phyloP scores from a whole-genome alignment of 345 rosid species.

The Arabidopsis suecica region DNA sequence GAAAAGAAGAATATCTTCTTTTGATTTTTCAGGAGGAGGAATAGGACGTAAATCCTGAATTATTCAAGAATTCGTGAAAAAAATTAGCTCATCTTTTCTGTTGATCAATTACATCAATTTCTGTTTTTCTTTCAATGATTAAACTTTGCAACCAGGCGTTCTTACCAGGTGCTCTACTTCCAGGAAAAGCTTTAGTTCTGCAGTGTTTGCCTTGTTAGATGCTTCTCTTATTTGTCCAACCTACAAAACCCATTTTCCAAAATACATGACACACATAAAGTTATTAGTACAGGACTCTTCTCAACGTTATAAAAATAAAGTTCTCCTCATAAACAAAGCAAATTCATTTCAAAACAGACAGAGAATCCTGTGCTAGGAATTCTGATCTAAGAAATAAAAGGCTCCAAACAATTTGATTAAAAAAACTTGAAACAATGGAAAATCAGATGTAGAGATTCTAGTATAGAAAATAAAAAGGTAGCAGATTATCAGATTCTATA shows the following conservation, averaged over 20 bases:
- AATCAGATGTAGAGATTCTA: conserved; percentile 18
- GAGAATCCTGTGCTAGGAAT: conserved; percentile 11
- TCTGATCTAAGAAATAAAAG: conserved; percentile 10
- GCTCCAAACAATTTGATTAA: conserved; percentile 12
- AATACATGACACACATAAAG: neutral
- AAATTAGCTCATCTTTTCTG: conserved; percentile 19
- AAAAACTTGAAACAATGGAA: conserved; percentile 19
- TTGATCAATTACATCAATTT: conserved; percentile 25
- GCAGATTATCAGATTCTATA: conserved; percentile 9
- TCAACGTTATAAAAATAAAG: neutral
- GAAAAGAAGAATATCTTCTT: conserved; percentile 91
- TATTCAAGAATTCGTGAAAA: conserved; percentile 23
- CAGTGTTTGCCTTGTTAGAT: conserved; percentile 78
- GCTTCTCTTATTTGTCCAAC: conserved; percentile 95
- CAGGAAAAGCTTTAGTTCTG: conserved; percentile 87
- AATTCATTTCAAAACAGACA: conserved; percentile 21
- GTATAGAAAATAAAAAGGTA: conserved; percentile 10
- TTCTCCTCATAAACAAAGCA: neutral
- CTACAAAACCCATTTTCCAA: conserved; percentile 48
- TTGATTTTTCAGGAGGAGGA: conserved; percentile 71
- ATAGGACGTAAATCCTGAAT: conserved; percentile 73
- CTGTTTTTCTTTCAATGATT: conserved; percentile 23
- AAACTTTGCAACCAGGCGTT: conserved; percentile 24
- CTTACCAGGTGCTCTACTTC: conserved; percentile 79
- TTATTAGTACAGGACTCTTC: conserved; percentile 21